Base-by-base conservation (phyloP, 495 filamentous ascomycete species). In the Tuber indicum region DNA sequence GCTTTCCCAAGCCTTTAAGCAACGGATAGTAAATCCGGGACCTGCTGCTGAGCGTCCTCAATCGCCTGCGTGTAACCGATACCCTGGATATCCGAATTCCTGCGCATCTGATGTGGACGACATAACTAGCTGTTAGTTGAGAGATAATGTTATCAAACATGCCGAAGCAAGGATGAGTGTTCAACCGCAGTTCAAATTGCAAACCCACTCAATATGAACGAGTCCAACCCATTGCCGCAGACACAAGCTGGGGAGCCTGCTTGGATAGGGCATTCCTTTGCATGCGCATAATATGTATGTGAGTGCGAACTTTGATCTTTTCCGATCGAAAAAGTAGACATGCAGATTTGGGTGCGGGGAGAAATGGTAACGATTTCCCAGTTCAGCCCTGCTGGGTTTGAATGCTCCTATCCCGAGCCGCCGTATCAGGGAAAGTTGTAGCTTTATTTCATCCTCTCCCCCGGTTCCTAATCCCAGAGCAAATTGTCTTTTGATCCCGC, bases 111-210 rank as follows among this genome's bases (percentile, higher is more conserved):
- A 10, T 62, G 10, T 4, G n/a, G n/a, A 16, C 26, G n/a, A 62
- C 1, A 32, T 12, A 32, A 26, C 3, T 12, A 23, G 52, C 32
- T 62, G 10, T 62, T 32, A 32, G 32, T 32, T 62, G n/a, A 32
- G n/a, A 62, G 49, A 26, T 72, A 74, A 41, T 41, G 39, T 76
- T 79, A 79, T 74, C 72, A 80, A 76, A 79, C 73, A 76, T 79
- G 79, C 78, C 71, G 46, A 76, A 79, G 73, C 77, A 66, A 44
- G 32, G 72, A 49, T 39, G 26, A 71, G 78, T 69, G 74, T 74
- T 73, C 6, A 52, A 71, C 62, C 41, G 62, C 70, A 12, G 52
- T 70, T 62, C 52, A 62, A 62, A 32, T 16, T 66, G 23, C 41
- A 7, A 52, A 49, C n/a, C 45, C 36, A 42, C 42, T 47, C 58